Evolutionary conservation across 1,284 basidiomycete species (phyloP), one percentile per base, ranked within the genome.

Genomic region (Polyporus tsugae): DNA sequence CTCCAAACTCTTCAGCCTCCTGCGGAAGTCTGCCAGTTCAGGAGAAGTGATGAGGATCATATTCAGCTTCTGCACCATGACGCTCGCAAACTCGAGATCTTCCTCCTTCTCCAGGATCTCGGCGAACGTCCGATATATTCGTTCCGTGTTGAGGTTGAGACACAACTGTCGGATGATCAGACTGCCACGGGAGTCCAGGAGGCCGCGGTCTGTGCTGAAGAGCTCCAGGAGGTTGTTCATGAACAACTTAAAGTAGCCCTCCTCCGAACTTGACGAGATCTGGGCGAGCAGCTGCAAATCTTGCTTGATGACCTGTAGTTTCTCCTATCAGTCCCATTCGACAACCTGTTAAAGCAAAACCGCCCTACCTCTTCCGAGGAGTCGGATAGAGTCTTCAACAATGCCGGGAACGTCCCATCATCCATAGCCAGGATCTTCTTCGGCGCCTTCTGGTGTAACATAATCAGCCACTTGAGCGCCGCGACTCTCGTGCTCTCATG

Each of bases 101-200:
- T 99, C 97, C 82, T 99, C 97, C 78, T 96, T 96, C 83, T 99
- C 98, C 71, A 99, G 81, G 62, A 99, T 96, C 81, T 99, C 97
- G 0, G 98, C 97, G 75, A 99, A 94, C 0, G 96, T 95, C 65
- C 95, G 87, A 79, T 98, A 99, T 78, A 99, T 99, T 73, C 93
- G 87, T 80, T 99, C 98, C 0, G 97, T 96, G 77, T 97, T 98
- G 65, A 99, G 86, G 76, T 96, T 95, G 49, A 97, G 82, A 78
- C 98, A 99, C 6, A 99, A 84, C 77, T 99, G 97, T 5, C 97
- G 89, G 67, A 99, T 97, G 77, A 99, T 99, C 46, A 99, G 85
- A 78, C 96, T 98, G 17, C 98, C 97, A 42, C 97, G 87, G 0
- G 93, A 93, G 75, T 99, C 97, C 35, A 99, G 83, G 59, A 99